Evolutionary conservation across 305 asterid genomes (phyloP).

Genomic region (Stenogyne calaminthoides): DNA sequence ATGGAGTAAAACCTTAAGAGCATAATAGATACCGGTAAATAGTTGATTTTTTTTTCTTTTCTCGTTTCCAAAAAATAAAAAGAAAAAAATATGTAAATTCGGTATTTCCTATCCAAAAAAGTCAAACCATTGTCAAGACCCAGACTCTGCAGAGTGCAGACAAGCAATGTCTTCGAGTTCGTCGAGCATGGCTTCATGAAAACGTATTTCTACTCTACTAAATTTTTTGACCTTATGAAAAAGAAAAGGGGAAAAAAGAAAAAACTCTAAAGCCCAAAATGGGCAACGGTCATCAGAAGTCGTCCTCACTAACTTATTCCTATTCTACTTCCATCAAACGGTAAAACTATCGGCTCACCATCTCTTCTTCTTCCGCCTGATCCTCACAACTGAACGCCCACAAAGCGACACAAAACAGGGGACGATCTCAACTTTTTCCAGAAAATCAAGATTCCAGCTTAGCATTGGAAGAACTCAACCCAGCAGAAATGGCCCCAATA

Average conservation of each 20-base stretch:
- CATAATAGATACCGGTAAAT: neutral
- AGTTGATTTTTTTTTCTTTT: neutral
- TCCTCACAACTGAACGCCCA: neutral
- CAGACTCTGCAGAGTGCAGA: conserved; percentile 32
- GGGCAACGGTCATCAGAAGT: conserved; percentile 28
- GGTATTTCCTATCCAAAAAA: conserved; percentile 29
- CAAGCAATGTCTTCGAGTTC: conserved; percentile 27
- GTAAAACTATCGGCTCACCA: conserved; percentile 34
- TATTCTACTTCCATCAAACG: conserved; percentile 30
- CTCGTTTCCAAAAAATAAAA: neutral
- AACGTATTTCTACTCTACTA: conserved; percentile 39
- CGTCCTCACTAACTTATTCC: conserved; percentile 38
- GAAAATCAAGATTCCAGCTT: conserved; percentile 60
- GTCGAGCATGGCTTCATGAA: conserved; percentile 22
- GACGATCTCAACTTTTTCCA: neutral
- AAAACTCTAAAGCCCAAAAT: conserved; percentile 26
- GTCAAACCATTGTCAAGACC: conserved; percentile 33
- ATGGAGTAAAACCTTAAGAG: neutral
- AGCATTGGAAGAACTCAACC: conserved; percentile 47
- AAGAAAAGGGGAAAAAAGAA: neutral
- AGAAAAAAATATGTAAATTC: conserved; percentile 23
- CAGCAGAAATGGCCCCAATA: conserved; percentile 50
- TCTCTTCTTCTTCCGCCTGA: conserved; percentile 14
- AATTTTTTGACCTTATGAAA: conserved; percentile 24
- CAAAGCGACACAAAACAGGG: conserved; percentile 20